These are phyloP conservation scores for Tricholoma furcatifolium DNA, from an alignment of 768 basidiomycete species.

Conservation along the genomic window DNA sequence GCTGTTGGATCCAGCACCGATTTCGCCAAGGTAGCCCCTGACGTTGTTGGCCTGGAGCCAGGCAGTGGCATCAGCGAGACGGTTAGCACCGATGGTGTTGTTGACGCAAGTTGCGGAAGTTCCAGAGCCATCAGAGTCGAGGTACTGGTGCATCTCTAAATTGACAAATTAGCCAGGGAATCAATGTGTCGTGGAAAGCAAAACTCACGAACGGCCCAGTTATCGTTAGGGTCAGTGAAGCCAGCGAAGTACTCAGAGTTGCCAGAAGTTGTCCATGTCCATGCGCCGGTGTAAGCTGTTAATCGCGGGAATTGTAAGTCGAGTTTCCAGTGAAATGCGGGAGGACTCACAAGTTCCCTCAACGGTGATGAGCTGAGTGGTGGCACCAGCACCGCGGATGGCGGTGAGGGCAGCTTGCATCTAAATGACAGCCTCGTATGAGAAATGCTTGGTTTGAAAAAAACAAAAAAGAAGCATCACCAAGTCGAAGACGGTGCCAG, in stretches of 20 bases:
- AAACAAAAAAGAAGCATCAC: slow-evolving; percentile 28
- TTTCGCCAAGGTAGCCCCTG: slow-evolving; percentile 66
- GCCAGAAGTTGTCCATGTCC: slow-evolving; percentile 61
- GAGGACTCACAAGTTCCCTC: slow-evolving; percentile 39
- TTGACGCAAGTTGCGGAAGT: slow-evolving; percentile 55
- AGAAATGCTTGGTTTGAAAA: background rate
- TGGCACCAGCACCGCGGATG: slow-evolving; percentile 62
- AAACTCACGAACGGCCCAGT: slow-evolving; percentile 51
- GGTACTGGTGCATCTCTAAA: slow-evolving; percentile 72
- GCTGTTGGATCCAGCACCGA: slow-evolving; percentile 51
- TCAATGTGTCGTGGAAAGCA: background rate
- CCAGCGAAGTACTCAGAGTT: slow-evolving; percentile 50
- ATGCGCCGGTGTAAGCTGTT: slow-evolving; percentile 58
- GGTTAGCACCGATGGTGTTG: slow-evolving; percentile 57
- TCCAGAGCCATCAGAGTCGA: slow-evolving; percentile 63
- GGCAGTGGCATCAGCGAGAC: slow-evolving; percentile 51
- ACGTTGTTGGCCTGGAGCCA: slow-evolving; percentile 60
- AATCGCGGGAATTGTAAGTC: slow-evolving; percentile 2
- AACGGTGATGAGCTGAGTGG: slow-evolving; percentile 49
- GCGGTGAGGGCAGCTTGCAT: slow-evolving; percentile 68
- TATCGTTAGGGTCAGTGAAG: slow-evolving; percentile 60
- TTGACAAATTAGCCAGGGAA: background rate
- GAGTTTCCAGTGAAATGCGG: slow-evolving; percentile 1
- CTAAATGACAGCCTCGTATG: slow-evolving; percentile 21
- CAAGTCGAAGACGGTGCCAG: slow-evolving; percentile 46